Evolutionary conservation across 768 basidiomycete genomes (phyloP).

Genomic region (Russula earlei): DNA sequence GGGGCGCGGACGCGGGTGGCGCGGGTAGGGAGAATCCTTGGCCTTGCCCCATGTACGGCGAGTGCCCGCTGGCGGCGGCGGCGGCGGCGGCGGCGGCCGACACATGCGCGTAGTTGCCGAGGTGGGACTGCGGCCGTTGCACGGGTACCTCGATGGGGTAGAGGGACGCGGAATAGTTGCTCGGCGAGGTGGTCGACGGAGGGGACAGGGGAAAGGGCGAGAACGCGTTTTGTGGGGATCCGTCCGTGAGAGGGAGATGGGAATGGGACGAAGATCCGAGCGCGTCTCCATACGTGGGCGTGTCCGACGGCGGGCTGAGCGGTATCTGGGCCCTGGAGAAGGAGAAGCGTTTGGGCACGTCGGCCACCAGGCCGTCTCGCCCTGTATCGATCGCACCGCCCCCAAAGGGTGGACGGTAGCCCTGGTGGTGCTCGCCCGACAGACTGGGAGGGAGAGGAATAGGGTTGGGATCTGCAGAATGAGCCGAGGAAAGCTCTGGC

Average conservation of each 20-base stretch:
- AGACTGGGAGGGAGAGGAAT: background rate
- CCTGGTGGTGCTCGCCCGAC: background rate
- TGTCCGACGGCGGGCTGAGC: slow-evolving; percentile 1
- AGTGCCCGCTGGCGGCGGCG: background rate
- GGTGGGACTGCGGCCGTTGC: slow-evolving; percentile 7
- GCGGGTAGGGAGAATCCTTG: slow-evolving; percentile 4
- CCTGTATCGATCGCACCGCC: background rate
- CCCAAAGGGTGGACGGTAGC: slow-evolving; percentile 14
- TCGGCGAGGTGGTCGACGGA: slow-evolving; percentile 9
- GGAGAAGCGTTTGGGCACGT: slow-evolving; percentile 8
- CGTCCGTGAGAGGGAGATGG: background rate
- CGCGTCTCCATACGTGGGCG: background rate
- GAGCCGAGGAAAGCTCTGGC: slow-evolving; percentile 6
- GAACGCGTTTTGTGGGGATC: slow-evolving; percentile 1
- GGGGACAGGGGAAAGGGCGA: slow-evolving; percentile 1
- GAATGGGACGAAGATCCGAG: slow-evolving; percentile 4
- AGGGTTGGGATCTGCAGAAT: background rate
- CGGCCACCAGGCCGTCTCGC: background rate
- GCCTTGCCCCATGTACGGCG: slow-evolving; percentile 11
- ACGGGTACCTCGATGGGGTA: slow-evolving; percentile 8
- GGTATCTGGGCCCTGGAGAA: slow-evolving; percentile 8
- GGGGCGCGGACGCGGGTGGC: slow-evolving; percentile 12
- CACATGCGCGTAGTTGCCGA: slow-evolving; percentile 3
- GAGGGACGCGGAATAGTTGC: slow-evolving; percentile 1
- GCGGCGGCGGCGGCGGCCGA: background rate